Conservation (phyloP, 179 eudicot genomes). For the Sideroxylon spinosum region DNA sequence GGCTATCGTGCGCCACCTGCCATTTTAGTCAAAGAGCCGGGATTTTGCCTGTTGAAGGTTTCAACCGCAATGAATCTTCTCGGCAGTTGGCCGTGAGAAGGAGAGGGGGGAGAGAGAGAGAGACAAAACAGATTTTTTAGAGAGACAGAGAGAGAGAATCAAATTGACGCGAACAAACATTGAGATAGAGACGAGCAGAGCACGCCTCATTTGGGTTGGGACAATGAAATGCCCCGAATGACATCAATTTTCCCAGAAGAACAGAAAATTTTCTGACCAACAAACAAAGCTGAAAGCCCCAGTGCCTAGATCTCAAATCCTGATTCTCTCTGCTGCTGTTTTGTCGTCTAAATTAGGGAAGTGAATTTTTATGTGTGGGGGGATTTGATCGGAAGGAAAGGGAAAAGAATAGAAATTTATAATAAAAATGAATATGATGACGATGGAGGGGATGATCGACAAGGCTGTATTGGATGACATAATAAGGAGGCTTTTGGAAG, state of each 20-base stretch:
- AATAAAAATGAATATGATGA: conserved; percentile 50
- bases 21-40: conserved; percentile 6
- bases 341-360: not conserved
- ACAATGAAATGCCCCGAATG: conserved; percentile 11
- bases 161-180: not conserved
- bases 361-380: not conserved
- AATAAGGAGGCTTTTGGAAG: conserved; percentile 73
- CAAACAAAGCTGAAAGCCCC: too few species aligned
- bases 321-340: too few species aligned
- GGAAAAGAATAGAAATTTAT: not conserved
- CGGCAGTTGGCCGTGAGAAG: conserved; percentile 21
- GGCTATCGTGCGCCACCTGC: conserved; percentile 17
- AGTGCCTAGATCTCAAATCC: too few species aligned
- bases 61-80: conserved; percentile 23
- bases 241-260: too few species aligned
- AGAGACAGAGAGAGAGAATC: conserved; percentile 4
- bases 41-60: conserved; percentile 22
- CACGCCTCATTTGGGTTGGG: conserved; percentile 26
- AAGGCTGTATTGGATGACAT: conserved; percentile 71
- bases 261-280: too few species aligned
- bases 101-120: not conserved
- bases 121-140: not conserved
- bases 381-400: not conserved
- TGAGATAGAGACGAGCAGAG: conserved; percentile 27
- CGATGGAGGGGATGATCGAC: conserved; percentile 88